Base-by-base conservation (phyloP, 257 asterid genomes). In the Salvia rosmarinus region DNA sequence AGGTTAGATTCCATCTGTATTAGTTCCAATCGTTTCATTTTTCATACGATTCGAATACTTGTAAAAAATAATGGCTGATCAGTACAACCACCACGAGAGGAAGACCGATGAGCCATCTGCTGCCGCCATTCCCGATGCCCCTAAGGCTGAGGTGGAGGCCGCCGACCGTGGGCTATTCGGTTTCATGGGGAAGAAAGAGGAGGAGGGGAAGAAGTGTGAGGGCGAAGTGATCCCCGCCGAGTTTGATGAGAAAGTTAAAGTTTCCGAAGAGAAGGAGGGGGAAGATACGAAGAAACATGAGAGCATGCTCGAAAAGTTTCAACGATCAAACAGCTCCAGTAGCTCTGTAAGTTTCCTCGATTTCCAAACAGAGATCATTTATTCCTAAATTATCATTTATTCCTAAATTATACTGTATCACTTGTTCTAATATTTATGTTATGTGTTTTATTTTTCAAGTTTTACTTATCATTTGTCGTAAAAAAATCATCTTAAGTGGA, bases 131-230 rank as follows among this genome's bases (percentile, higher is more conserved):
- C n/a, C n/a, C n/a, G n/a, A n/a, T n/a, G n/a, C 60, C 63, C 68
- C 73, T 1, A 2, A 30, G 19, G 42, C 60, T 39, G 65, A 64
- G 68, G 83, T 75, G 12, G 84, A 81, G 76, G 0, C 82, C 14
- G 64, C 57, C 51, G 89, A 81, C 55, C 89, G 94, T 2, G 97
- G 93, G 6, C 49, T 86, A 79, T 88, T 88, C 62, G 86, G 64
- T 49, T 85, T 88, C 40, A 4, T 46, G 23, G 80, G 82, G 19
- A 86, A 79, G 82, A 88, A 77, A 70, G 76, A 78, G n/a, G 90
- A 85, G 47, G 82, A 68, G 40, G 5, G 1, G 71, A 75, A 79
- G 63, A 82, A 79, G 69, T 46, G 76, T 7, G 81, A 80, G 2
- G 82, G 76, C 37, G 84, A 67, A 2, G 76, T 14, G 9, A 64